phyloP scores from a whole-genome alignment of 2,329 filamentous ascomycete species.

The Parastagonospora nodorum region DNA sequence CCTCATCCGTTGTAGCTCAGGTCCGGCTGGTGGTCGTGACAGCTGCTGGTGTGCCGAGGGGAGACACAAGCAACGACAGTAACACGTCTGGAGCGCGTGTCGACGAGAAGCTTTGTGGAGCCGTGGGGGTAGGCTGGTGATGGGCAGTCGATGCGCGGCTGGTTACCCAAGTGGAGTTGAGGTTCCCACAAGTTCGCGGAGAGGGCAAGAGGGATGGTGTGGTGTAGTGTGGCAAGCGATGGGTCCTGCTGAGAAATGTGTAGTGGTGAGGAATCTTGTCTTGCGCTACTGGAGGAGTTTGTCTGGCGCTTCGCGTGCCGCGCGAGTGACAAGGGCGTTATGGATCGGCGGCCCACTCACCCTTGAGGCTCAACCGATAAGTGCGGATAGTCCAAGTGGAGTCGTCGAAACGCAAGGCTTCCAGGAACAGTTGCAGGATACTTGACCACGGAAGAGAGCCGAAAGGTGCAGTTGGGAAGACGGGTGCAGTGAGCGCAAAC shows the following conservation, averaged over 20 bases:
- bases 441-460: background rate
- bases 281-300: conserved; percentile 30
- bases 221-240: conserved; percentile 21
- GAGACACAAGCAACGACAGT: conserved; percentile 28
- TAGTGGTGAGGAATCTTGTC: conserved; percentile 17
- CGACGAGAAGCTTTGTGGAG: conserved; percentile 41
- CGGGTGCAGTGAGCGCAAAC: conserved; percentile 24
- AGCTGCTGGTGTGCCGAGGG: conserved; percentile 29
- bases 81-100: conserved; percentile 27
- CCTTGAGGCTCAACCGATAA: conserved; percentile 45
- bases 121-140: conserved; percentile 38
- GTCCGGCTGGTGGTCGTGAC: conserved; percentile 29
- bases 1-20: conserved; percentile 40
- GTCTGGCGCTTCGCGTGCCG: conserved; percentile 34
- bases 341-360: conserved; percentile 43
- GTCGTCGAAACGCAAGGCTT: conserved; percentile 36
- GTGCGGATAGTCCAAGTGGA: conserved; percentile 43
- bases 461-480: conserved; percentile 11
- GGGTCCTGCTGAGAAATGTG: conserved; percentile 21
- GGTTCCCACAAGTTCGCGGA: conserved; percentile 22
- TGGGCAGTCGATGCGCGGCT: conserved; percentile 29
- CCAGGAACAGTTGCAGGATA: conserved; percentile 25
- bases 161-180: conserved; percentile 20
- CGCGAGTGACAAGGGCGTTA: conserved; percentile 40
- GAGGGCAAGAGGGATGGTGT: conserved; percentile 9